Conservation (phyloP, 225 moss, liverwort and hornwort genomes). For the Asterella californica region DNA sequence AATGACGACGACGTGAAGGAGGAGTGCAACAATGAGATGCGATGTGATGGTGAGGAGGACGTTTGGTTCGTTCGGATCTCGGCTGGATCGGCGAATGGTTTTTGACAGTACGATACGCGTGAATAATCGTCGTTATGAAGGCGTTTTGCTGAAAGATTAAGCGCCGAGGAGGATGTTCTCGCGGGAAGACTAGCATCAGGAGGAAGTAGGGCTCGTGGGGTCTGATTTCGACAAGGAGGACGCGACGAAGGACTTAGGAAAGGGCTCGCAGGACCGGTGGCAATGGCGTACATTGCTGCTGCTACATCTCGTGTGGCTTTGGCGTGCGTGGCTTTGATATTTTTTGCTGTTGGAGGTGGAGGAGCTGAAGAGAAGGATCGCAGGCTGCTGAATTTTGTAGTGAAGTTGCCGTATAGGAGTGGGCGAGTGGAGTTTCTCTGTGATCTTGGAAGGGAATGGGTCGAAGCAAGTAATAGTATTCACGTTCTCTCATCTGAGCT, state of each 20-base stretch:
- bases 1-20: not conserved
- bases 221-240: not conserved
- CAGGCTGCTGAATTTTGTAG: constrained; percentile 5
- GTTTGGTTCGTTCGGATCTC: not conserved
- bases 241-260: not conserved
- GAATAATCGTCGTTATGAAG: not conserved
- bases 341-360: not conserved
- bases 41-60: not conserved
- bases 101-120: not conserved
- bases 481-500: constrained; percentile 4
- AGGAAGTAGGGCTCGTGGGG: not conserved
- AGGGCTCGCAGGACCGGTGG: not conserved
- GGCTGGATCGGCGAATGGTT: not conserved
- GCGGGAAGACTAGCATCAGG: not conserved
- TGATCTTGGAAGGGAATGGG: not conserved
- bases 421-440: constrained; percentile 9
- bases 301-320: not conserved
- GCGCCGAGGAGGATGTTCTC: not conserved
- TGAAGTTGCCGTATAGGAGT: not conserved
- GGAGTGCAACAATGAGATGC: not conserved
- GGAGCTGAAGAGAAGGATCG: not conserved
- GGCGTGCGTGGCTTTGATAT: not conserved
- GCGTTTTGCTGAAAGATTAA: not conserved
- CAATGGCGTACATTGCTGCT: not conserved
- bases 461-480: not conserved